These are phyloP conservation scores for Microdochium bolleyi DNA, from an alignment of 2,329 filamentous ascomycete species.

Conservation along the genomic window DNA sequence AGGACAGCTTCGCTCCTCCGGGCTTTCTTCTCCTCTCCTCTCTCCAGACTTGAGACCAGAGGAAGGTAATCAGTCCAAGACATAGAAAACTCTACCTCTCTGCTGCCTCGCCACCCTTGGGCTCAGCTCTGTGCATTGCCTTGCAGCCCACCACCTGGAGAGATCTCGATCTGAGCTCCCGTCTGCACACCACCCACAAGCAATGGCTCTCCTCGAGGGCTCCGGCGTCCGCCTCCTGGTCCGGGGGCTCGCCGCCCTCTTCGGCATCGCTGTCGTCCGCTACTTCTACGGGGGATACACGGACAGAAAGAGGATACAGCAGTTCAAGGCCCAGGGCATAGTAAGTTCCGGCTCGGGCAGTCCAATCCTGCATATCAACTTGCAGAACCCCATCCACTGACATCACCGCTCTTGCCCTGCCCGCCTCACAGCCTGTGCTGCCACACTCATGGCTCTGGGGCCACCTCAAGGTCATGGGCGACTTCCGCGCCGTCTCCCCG, in stretches of 20 bases:
- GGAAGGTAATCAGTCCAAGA: too few relatives aligned
- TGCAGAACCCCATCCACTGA: not conserved
- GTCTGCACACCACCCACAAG: not conserved
- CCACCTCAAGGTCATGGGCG: slow-evolving; percentile 17
- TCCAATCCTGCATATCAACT: not conserved
- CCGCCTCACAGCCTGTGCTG: slow-evolving; percentile 16
- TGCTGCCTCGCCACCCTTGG: too few relatives aligned
- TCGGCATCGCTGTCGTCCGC: not conserved
- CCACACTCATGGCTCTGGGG: slow-evolving; percentile 25
- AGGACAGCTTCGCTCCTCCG: too few relatives aligned
- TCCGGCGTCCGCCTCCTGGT: not conserved
- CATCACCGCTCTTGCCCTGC: not conserved
- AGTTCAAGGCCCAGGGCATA: not conserved
- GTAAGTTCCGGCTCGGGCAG: not conserved
- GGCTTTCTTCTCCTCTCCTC: too few relatives aligned
- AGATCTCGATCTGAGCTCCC: too few relatives aligned
- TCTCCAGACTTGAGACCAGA: too few relatives aligned
- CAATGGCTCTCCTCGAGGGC: not conserved
- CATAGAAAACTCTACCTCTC: too few relatives aligned
- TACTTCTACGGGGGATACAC: not conserved
- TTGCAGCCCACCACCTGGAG: too few relatives aligned
- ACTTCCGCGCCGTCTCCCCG: slow-evolving; percentile 2
- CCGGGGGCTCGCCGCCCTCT: not conserved
- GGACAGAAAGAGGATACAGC: not conserved
- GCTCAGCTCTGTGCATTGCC: too few relatives aligned